Percentiles rank a stretch among this genome's conserved stretches.
Evolutionary conservation across 2,329 filamentous ascomycete genomes (phyloP).

Genomic region (Gnomoniopsis sp.): DNA sequence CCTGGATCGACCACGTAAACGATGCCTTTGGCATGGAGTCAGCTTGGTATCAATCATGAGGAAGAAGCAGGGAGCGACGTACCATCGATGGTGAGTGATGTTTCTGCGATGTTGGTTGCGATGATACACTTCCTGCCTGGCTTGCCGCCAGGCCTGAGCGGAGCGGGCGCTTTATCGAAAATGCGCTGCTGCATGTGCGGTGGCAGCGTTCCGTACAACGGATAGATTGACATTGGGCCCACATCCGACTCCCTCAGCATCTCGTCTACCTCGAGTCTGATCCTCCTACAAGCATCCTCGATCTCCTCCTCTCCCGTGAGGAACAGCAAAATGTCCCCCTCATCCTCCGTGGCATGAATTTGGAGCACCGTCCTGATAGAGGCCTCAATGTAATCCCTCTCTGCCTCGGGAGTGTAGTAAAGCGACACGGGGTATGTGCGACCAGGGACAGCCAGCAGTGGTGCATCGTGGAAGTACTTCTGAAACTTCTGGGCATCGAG

Average conservation of each 20-base stretch:
- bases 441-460: constrained; percentile 88
- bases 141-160: constrained; percentile 70
- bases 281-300: constrained; percentile 92
- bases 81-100: constrained; percentile 93
- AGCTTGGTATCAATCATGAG: neutral
- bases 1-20: constrained; percentile 99
- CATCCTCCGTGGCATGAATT: constrained; percentile 88
- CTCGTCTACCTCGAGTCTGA: constrained; percentile 85
- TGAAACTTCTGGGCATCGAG: constrained; percentile 98
- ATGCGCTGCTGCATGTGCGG: constrained; percentile 93
- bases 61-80: neutral
- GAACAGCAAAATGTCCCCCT: constrained; percentile 92
- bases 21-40: constrained; percentile 45
- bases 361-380: constrained; percentile 92
- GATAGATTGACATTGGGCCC: constrained; percentile 85
- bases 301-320: constrained; percentile 98
- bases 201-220: constrained; percentile 89
- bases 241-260: constrained; percentile 87
- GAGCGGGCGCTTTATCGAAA: constrained; percentile 80
- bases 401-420: constrained; percentile 95
- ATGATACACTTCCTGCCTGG: constrained; percentile 94
- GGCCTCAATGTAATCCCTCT: constrained; percentile 95
- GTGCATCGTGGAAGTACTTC: constrained; percentile 92
- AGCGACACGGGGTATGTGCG: constrained; percentile 96
- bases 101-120: constrained; percentile 97